Conservation (phyloP, 1,284 basidiomycete species). For the Cronartium quercuum region DNA sequence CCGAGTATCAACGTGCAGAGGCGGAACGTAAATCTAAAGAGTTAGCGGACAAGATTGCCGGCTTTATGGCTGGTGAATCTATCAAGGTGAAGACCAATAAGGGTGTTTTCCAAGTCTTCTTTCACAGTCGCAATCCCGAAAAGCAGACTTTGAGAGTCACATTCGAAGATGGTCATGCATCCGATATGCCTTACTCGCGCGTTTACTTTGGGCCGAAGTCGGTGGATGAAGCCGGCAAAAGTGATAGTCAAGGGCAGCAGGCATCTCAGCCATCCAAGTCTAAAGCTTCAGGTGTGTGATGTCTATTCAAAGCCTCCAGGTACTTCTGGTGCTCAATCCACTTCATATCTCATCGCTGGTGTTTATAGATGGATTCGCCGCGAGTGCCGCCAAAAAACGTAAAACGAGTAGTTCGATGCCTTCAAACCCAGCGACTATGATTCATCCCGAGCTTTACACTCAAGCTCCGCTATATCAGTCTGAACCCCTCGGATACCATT, state of each 20-base stretch:
- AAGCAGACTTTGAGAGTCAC: conserved; percentile 10
- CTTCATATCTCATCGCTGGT: too few relatives aligned
- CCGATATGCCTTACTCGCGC: conserved; percentile 10
- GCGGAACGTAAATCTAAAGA: conserved; percentile 25
- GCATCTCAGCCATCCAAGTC: neutral
- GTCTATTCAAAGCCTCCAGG: neutral
- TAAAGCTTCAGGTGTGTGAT: neutral
- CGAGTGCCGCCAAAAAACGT: neutral
- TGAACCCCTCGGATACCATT: neutral
- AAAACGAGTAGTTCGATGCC: neutral
- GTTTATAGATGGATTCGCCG: neutral
- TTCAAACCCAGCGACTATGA: neutral
- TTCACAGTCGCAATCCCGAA: conserved; percentile 9
- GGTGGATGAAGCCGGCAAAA: neutral
- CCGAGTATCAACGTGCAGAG: conserved; percentile 7
- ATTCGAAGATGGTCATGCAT: conserved; percentile 22
- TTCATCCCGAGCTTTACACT: neutral
- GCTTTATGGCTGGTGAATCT: neutral
- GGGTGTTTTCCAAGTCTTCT: conserved; percentile 26
- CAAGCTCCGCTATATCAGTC: neutral
- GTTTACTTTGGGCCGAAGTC: conserved; percentile 13
- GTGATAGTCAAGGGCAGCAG: neutral
- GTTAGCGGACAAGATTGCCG: conserved; percentile 4
- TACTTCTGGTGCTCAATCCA: neutral
- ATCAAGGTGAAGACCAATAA: conserved; percentile 16